Evolutionary conservation across 2,329 filamentous ascomycete species (phyloP), one percentile per base, ranked within the genome.

Genomic region (Ophiostoma sp.): DNA sequence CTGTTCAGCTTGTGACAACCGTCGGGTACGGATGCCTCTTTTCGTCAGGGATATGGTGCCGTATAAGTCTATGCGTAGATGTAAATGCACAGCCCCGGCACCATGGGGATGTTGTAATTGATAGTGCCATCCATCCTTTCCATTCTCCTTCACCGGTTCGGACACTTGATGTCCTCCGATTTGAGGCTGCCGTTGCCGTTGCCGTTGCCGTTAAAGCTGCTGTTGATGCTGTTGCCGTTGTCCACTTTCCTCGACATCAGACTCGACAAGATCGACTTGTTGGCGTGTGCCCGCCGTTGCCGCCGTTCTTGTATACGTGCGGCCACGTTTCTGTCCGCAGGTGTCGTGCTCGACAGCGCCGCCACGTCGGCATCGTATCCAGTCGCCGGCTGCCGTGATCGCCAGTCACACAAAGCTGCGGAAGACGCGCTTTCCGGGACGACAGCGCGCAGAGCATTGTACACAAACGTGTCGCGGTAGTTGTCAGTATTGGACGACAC

Each of bases 351-450:
- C 4, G 45, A 6, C 31, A 45, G 19, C 50, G 8, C 17, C 59
- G 42, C 3, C 70, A 17, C 57, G 8, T 28, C 48, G n/a, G 50
- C 33, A 2, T 59, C 36, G 19, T 70, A 31, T 19, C 48, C 50
- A 4, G 33, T 36, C 15, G 73, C 25, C 33, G 75, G 19, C 78
- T 72, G 25, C 59, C 36, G 77, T 74, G 61, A 75, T 71, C 78
- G 80, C 86, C 86, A 87, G 75, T 86, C 83, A 31, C 80, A 80
- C 42, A 87, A 78, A 4, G 83, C 85, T 8, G 79, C 79, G 9
- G 79, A 77, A 19, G 80, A 79, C 72, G 85, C 78, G 45, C 78
- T 81, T 7, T 78, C 74, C 0, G 85, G 85, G 31, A 87, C 78
- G 1, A 81, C 81, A 39, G 79, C 79, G 71, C 77, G 78, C 63